phyloP scores from a whole-genome alignment of 2,329 filamentous ascomycete species.

The Cyanodermella asteris region DNA sequence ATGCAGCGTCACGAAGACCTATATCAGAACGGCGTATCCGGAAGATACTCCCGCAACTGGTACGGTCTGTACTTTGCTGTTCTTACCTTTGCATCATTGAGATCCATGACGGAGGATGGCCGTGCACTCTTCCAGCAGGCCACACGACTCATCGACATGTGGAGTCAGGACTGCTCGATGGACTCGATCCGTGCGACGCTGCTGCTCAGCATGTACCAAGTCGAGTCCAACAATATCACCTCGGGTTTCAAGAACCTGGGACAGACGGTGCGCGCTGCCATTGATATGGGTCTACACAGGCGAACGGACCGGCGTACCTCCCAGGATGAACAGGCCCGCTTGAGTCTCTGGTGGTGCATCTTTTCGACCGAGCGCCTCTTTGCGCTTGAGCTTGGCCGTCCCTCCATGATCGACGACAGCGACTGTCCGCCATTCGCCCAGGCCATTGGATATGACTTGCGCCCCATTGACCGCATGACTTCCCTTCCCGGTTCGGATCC shows the following conservation, averaged over 20 bases:
- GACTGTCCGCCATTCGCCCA: too few relatives aligned
- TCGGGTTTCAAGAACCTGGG: constrained; percentile 75
- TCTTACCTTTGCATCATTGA: constrained; percentile 61
- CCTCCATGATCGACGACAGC: constrained; percentile 62
- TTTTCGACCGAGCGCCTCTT: constrained; percentile 70
- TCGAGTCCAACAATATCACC: constrained; percentile 69
- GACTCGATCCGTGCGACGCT: constrained; percentile 54
- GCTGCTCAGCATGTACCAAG: constrained; percentile 56
- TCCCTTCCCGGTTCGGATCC: too few relatives aligned
- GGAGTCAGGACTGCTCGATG: constrained; percentile 55
- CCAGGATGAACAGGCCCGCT: constrained; percentile 66
- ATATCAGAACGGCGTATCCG: constrained; percentile 42
- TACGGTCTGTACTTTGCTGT: constrained; percentile 63
- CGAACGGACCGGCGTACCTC: constrained; percentile 52
- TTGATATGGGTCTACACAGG: constrained; percentile 61
- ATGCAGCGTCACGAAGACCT: constrained; percentile 52
- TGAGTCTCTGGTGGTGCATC: constrained; percentile 80
- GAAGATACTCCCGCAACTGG: constrained; percentile 45
- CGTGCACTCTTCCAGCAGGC: constrained; percentile 50
- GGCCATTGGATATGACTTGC: constrained; percentile 29
- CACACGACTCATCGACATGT: constrained; percentile 51
- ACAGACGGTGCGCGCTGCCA: constrained; percentile 54
- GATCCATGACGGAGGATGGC: constrained; percentile 38
- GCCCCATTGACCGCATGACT: too few relatives aligned
- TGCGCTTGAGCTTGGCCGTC: constrained; percentile 59